Evolutionary conservation across 148 eudicot genomes (phyloP).

Genomic region (Amaranthus palmeri): DNA sequence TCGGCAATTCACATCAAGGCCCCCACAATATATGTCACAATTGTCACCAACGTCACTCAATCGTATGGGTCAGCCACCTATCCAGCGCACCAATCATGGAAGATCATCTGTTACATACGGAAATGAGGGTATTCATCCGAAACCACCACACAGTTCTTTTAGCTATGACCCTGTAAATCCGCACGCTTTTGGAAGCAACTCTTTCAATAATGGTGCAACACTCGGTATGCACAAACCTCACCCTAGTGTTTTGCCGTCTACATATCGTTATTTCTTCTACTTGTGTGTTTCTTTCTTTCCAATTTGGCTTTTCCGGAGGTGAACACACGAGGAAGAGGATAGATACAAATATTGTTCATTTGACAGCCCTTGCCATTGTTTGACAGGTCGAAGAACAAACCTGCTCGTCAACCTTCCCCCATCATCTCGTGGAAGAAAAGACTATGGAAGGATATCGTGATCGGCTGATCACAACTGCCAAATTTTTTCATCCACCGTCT

Average conservation of each 20-base stretch:
- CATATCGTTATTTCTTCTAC: background rate
- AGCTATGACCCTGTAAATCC: constrained; percentile 42
- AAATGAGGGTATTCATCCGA: constrained; percentile 52
- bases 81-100: constrained; percentile 55
- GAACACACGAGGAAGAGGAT: background rate
- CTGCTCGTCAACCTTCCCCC: constrained; percentile 55
- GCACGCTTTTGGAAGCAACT: constrained; percentile 41
- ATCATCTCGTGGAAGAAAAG: constrained; percentile 70
- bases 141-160: constrained; percentile 37
- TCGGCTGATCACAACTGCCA: background rate
- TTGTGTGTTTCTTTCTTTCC: background rate
- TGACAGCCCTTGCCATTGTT: constrained; percentile 6
- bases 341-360: background rate
- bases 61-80: constrained; percentile 67
- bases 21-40: constrained; percentile 48
- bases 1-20: constrained; percentile 45
- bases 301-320: background rate
- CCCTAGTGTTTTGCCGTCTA: background rate
- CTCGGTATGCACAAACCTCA: constrained; percentile 47
- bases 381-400: constrained; percentile 72
- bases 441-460: constrained; percentile 60
- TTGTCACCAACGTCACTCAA: constrained; percentile 57
- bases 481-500: constrained; percentile 3
- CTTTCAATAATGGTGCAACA: constrained; percentile 37
- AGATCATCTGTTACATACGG: constrained; percentile 40